Evolutionary conservation across 768 basidiomycete genomes (phyloP), one percentile per base, ranked within the genome.

Genomic region (Lanmaoa rubissima): DNA sequence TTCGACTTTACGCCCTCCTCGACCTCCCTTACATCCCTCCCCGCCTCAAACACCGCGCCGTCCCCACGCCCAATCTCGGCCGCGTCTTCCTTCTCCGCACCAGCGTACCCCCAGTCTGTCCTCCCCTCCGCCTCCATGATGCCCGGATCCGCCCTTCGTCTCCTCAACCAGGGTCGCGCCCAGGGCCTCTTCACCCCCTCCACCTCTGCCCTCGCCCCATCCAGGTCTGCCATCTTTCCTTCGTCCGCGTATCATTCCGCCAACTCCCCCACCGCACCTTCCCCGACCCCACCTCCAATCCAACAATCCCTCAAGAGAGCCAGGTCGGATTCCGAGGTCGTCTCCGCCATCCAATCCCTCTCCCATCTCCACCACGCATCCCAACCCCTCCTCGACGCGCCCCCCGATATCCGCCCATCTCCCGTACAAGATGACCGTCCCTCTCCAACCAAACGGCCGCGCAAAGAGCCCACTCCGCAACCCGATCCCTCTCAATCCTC

Each of bases 1-100:
- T 96, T 99, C 73, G 95, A 98, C 73, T 95, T 94, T 68, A 86
- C 88, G 17, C 94, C 94, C 2, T 83, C 82, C 62, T 81, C 88
- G 48, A 81, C 82, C 62, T 83, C 88, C 19, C 76, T 93, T 52
- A 75, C 82, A n/a, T 77, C 86, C 40, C 79, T 93, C 48, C 87
- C 90, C 52, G 76, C 82, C 52, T 73, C 72, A 7, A 65, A 75
- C 73, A 74, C 51, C 52, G 68, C 72, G 21, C 75, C 79, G 24
- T 82, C 86, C 55, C 80, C 85, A 32, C 81, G 86, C 36, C 85
- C 87, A 36, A 72, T 87, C 49, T 88, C 87, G 53, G 82, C 86
- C 41, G 80, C 87, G 10, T 84, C 87, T 19, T 86, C 86, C 43
- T 87, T 84, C 68, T 82, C 84, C 48, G 80, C 77, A 47, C 76